These are phyloP conservation scores for Naganishia cerealis DNA, from an alignment of 1,284 basidiomycete genomes.

Conservation along the genomic window DNA sequence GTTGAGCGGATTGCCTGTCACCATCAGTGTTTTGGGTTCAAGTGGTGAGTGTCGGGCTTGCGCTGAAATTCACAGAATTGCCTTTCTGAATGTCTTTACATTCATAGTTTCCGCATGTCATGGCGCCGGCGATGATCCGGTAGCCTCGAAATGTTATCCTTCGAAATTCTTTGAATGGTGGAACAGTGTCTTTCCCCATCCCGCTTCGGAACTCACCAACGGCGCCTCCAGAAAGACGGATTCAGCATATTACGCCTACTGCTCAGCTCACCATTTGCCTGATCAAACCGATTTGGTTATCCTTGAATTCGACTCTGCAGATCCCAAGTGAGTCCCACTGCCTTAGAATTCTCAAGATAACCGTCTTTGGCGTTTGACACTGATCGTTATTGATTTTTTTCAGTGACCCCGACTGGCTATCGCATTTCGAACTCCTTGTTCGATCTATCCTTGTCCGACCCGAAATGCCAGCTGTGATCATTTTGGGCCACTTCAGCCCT, in stretches of 20 bases:
- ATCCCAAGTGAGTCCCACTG: conserved; percentile 66
- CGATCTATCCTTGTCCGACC: conserved; percentile 83
- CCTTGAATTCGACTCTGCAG: conserved; percentile 85
- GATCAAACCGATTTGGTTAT: conserved; percentile 89
- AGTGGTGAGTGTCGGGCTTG: conserved; percentile 63
- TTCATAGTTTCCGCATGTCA: conserved; percentile 80
- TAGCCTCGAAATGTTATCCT: conserved; percentile 82
- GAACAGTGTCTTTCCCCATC: conserved; percentile 90
- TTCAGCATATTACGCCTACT: conserved; percentile 89
- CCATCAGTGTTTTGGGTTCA: conserved; percentile 85
- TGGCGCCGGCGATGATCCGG: conserved; percentile 85
- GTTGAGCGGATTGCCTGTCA: conserved; percentile 78
- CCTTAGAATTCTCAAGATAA: not conserved
- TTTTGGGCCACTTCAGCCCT: conserved; percentile 87
- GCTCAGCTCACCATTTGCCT: conserved; percentile 83
- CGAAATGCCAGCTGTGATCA: conserved; percentile 81
- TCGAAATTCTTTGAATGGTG: conserved; percentile 91
- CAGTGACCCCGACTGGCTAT: conserved; percentile 70
- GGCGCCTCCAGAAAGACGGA: conserved; percentile 84
- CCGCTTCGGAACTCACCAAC: conserved; percentile 89
- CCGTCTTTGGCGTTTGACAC: not conserved
- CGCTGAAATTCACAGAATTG: not conserved
- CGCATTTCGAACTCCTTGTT: conserved; percentile 84
- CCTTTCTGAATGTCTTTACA: not conserved
- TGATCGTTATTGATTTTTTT: conserved; percentile 1